Conservation (phyloP, 2,329 filamentous ascomycete genomes). For the Zymoseptoria passerinii region DNA sequence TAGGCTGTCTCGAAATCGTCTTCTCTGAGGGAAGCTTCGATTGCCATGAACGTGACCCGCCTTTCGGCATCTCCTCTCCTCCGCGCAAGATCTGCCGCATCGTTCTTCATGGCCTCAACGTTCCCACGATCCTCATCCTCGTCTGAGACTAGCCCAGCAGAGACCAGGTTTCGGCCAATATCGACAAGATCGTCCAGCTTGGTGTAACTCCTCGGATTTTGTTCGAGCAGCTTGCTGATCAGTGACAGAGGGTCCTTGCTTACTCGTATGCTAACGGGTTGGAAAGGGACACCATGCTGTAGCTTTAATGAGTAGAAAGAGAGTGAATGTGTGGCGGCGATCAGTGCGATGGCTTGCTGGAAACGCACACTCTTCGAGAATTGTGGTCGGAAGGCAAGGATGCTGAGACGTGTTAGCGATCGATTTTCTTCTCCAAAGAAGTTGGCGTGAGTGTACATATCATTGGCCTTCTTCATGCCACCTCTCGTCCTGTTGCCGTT, state of each 20-base stretch:
- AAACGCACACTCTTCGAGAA: slow-evolving; percentile 47
- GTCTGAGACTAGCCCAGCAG: slow-evolving; percentile 36
- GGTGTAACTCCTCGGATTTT: slow-evolving; percentile 67
- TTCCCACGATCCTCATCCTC: slow-evolving; percentile 23
- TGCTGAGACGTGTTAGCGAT: slow-evolving; percentile 35
- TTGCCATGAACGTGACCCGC: slow-evolving; percentile 70
- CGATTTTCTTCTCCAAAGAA: not conserved
- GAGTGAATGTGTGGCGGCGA: slow-evolving; percentile 65
- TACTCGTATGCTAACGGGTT: slow-evolving; percentile 68
- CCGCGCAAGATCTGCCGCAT: slow-evolving; percentile 8
- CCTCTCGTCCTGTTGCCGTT: slow-evolving; percentile 72
- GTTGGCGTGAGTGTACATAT: slow-evolving; percentile 51
- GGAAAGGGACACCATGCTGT: slow-evolving; percentile 72
- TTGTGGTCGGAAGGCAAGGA: slow-evolving; percentile 55
- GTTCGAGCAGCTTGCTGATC: slow-evolving; percentile 63
- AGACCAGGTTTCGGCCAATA: slow-evolving; percentile 59
- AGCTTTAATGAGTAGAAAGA: slow-evolving; percentile 70
- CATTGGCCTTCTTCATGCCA: slow-evolving; percentile 66
- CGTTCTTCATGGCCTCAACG: slow-evolving; percentile 24
- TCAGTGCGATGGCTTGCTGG: slow-evolving; percentile 53
- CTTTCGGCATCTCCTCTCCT: slow-evolving; percentile 44
- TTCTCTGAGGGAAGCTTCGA: slow-evolving; percentile 66
- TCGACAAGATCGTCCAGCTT: slow-evolving; percentile 63
- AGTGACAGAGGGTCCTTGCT: slow-evolving; percentile 67
- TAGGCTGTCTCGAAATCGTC: slow-evolving; percentile 82